Percentiles rank a stretch among this genome's conserved stretches.
Conservation (phyloP, 768 basidiomycete genomes). For the Psilocybe cubensis region DNA sequence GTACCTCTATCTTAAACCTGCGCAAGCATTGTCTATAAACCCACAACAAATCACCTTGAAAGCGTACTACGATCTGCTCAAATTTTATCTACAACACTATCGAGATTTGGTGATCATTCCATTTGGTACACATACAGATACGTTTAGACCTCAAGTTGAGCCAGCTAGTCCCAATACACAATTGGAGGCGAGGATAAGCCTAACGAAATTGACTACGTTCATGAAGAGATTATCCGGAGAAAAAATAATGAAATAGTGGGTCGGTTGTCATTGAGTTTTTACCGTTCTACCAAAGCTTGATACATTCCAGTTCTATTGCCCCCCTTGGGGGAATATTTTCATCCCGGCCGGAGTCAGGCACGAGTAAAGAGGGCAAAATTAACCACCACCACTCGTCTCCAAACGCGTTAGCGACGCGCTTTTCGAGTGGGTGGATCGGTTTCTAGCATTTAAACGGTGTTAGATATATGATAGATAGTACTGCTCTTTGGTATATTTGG, state of each 20-base stretch:
- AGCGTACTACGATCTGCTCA: not conserved
- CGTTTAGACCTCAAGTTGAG: not conserved
- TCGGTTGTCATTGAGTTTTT: not conserved
- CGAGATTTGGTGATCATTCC: not conserved
- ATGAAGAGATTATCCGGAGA: constrained; percentile 7
- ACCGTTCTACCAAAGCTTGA: not conserved
- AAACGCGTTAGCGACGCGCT: not conserved
- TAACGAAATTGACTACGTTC: constrained; percentile 2
- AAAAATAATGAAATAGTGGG: not conserved
- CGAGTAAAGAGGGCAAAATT: constrained; percentile 1
- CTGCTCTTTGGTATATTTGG: not conserved
- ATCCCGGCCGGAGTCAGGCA: not conserved
- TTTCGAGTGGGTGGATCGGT: constrained; percentile 6
- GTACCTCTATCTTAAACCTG: no score
- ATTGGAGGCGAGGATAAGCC: not conserved
- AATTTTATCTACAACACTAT: not conserved
- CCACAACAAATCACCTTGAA: no score
- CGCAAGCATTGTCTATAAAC: no score
- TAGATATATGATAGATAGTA: not conserved
- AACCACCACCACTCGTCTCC: not conserved
- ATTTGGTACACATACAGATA: not conserved
- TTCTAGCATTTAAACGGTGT: not conserved
- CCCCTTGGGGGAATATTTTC: constrained; percentile 1
- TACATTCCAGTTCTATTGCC: not conserved
- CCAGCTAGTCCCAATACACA: not conserved